phyloP scores from a whole-genome alignment of 1,284 basidiomycete species.

The Takashimella tepidaria region DNA sequence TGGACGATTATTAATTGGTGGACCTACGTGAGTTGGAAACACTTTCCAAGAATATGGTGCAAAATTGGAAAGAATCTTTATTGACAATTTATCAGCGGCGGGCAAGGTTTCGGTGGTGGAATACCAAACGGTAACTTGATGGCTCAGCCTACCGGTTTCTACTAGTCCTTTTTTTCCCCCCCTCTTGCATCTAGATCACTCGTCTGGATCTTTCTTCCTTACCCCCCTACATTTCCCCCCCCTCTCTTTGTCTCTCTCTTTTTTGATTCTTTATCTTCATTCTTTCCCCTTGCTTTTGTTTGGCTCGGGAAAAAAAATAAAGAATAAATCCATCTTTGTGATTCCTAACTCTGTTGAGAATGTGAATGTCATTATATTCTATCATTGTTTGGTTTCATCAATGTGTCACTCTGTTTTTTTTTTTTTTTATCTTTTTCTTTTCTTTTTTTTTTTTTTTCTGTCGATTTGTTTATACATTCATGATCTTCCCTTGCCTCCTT shows the following conservation, averaged over 20 bases:
- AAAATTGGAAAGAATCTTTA: no score
- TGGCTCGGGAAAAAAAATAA: no score
- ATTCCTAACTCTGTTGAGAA: no score
- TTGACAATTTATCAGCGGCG: no score
- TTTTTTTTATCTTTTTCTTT: neutral
- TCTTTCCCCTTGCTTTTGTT: no score
- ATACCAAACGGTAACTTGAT: conserved; percentile 22
- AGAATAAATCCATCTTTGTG: no score
- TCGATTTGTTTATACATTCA: neutral
- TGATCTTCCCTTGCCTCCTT: no score
- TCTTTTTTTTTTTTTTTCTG: neutral
- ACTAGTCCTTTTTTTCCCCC: no score
- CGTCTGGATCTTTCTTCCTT: neutral
- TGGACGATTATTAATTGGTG: conserved; percentile 45
- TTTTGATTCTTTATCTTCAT: no score
- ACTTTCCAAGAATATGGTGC: no score
- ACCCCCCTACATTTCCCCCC: neutral
- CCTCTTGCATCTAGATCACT: neutral
- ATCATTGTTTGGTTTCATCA: neutral
- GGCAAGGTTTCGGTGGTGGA: neutral
- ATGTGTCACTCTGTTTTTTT: neutral
- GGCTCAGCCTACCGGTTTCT: conserved; percentile 47
- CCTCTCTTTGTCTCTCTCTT: neutral
- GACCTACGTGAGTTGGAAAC: conserved; percentile 40
- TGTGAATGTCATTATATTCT: no score